Evolutionary conservation across 2,329 filamentous ascomycete species (phyloP), one percentile per base, ranked within the genome.

Genomic region (Chrysoporthe puriensis): DNA sequence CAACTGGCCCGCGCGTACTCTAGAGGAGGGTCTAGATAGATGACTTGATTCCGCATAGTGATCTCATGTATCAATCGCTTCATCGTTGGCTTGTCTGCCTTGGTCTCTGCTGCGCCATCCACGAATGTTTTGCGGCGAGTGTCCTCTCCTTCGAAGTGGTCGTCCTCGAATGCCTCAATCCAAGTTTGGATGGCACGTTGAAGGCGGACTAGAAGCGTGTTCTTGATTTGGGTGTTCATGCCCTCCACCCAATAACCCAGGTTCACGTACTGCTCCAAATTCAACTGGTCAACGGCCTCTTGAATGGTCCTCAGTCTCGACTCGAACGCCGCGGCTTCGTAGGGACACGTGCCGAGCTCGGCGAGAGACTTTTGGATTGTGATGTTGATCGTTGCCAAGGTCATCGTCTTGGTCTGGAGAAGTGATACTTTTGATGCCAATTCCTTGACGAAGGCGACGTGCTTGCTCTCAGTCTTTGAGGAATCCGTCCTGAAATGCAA

Each of bases 11-110:
- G 89, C 18, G 96, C 94, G 77, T 90, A 96, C 76, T 97, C 94
- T 63, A 98, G 84, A 5, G 96, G 96, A 4, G 96, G 96, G 64
- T 97, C 96, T 36, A 99, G 87, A 75, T 97, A 97, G 72, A 99
- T 97, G 72, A 97, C 91, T 78, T 99, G 96, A 74, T 98, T 98
- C 43, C 93, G 92, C 93, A 99, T 99, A 6, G 93, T 96, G 65
- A 99, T 91, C 77, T 99, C 96, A 73, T 97, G 93, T 18, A 96
- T 85, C 34, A 97, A 86, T 42, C 86, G 88, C 73, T 87, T 89
- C 80, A 97, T 88, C 3, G 84, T 84, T 0, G 93, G 92, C 3
- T 81, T 80, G 66, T 88, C 84, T 43, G 81, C 80, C 71, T 82
- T 85, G 57, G 72, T 71, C 61, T 81, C 79, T 13, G 72, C 69